Evolutionary conservation across 345 rosid species (phyloP), one percentile per base, ranked within the genome.

Genomic region (Murraya koenigii): DNA sequence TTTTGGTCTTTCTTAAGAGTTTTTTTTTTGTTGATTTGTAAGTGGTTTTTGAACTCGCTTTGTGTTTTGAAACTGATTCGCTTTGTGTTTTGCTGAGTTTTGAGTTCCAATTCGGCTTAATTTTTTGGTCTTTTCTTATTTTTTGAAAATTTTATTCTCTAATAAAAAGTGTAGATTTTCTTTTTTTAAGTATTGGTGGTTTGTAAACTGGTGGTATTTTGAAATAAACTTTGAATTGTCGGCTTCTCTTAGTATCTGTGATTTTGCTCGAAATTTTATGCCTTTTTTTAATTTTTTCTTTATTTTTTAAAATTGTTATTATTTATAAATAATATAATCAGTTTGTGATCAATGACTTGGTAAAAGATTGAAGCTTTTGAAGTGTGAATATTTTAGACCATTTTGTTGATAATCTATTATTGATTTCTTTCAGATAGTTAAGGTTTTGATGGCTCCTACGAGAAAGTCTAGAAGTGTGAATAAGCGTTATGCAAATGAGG

Each of bases 381-480:
- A 38, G 56, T 3, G 56, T 32, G 25, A 17, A n/a, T 7, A 25
- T 19, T 25, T 8, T 60, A 35, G 66, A 59, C 19, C 36, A 25
- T 75, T 73, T 39, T 62, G 1, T 22, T 69, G 13, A 44, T 72
- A 44, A 71, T 36, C 62, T 67, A 7, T 33, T 81, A 20, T 36
- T 77, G 64, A 35, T 69, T 13, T 78, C 71, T 36, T 67, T 60
- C 82, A 87, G 80, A 73, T 69, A 83, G 84, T 63, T 61, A 78
- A 66, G 52, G 64, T 72, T 69, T 80, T 68, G 55, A 95, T 93
- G 99, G 91, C 96, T 5, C 98, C 99, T 9, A 32, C 88, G 6
- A 90, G 88, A 80, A 95, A 95, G 85, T 87, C 92, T 32, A 93
- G 90, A 81, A 92, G 91, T 82, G 89, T 87, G 63, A 90, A 88